Evolutionary conservation across 208 protist species (phyloP).

Genomic region (Trypanosoma conorhini): DNA sequence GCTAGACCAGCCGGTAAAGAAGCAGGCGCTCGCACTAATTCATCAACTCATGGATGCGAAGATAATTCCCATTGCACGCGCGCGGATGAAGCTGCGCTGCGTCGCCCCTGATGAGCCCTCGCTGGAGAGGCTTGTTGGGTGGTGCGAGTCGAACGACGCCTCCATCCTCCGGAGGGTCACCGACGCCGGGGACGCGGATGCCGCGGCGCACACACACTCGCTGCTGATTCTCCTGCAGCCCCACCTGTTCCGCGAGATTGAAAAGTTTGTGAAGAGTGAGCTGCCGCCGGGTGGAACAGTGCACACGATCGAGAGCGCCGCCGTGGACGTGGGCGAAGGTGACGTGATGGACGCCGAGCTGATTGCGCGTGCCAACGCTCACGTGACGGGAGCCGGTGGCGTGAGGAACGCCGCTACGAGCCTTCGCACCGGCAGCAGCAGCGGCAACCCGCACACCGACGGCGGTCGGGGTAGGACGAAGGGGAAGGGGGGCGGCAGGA

Average conservation of each 20-base stretch:
- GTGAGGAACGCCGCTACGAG: constrained; percentile 1
- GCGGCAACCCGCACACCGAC: constrained; percentile 1
- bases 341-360: constrained; percentile 27
- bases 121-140: constrained; percentile 45
- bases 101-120: constrained; percentile 43
- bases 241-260: constrained; percentile 70
- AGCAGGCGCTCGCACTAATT: constrained; percentile 95
- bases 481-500: constrained; percentile 24
- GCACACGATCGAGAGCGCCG: constrained; percentile 78
- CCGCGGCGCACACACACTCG: constrained; percentile 20
- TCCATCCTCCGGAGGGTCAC: constrained; percentile 43
- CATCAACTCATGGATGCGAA: constrained; percentile 79
- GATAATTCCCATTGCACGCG: constrained; percentile 92
- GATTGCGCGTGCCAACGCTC: constrained; percentile 22
- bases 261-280: constrained; percentile 68
- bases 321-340: constrained; percentile 45
- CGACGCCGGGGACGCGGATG: neutral
- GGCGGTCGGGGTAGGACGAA: neutral
- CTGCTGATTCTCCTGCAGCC: constrained; percentile 70
- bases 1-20: constrained; percentile 90
- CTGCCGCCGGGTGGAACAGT: constrained; percentile 58
- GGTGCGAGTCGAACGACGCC: constrained; percentile 53
- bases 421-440: constrained; percentile 16
- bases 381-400: neutral
- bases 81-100: constrained; percentile 94